Percentiles rank a stretch among this genome's conserved stretches.
Evolutionary conservation across 805 yeast species (phyloP).

Genomic region (Grigorovia humatica): DNA sequence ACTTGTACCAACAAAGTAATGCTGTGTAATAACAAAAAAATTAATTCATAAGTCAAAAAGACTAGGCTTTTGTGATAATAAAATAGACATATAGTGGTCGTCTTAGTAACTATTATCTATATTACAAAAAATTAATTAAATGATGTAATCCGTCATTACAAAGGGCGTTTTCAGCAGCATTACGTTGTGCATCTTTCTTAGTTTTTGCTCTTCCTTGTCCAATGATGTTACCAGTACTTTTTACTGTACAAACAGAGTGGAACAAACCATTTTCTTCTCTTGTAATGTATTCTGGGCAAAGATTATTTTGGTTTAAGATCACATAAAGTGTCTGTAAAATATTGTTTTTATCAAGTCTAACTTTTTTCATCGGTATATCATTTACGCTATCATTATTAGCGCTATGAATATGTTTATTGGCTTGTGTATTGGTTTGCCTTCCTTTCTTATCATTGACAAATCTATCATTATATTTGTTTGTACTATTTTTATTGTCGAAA

Average conservation of each 20-base stretch:
- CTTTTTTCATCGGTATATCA: not conserved
- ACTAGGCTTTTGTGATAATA: too few species aligned
- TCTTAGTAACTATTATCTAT: too few species aligned
- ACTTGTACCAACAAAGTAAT: too few species aligned
- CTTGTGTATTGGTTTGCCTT: too few species aligned
- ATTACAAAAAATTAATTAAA: not conserved
- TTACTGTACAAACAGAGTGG: constrained; percentile 7
- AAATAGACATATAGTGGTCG: too few species aligned
- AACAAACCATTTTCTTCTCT: constrained; percentile 2
- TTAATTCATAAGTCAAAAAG: too few species aligned
- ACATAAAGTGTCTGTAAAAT: constrained; percentile 6
- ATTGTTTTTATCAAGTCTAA: constrained; percentile 1
- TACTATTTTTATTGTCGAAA: not conserved
- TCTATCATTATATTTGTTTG: not conserved
- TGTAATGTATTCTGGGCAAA: constrained; percentile 5
- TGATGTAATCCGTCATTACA: not conserved
- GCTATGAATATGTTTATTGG: not conserved
- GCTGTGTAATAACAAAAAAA: too few species aligned
- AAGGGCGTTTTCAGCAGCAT: constrained; percentile 9
- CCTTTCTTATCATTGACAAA: not conserved
- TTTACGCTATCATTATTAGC: not conserved
- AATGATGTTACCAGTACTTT: constrained; percentile 4
- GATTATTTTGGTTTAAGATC: constrained; percentile 2
- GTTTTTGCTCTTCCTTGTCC: constrained; percentile 10
- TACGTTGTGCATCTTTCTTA: constrained; percentile 11